Evolutionary conservation across 1,284 basidiomycete genomes (phyloP), one percentile per base, ranked within the genome.

Genomic region (Sporisorium scitamineum): DNA sequence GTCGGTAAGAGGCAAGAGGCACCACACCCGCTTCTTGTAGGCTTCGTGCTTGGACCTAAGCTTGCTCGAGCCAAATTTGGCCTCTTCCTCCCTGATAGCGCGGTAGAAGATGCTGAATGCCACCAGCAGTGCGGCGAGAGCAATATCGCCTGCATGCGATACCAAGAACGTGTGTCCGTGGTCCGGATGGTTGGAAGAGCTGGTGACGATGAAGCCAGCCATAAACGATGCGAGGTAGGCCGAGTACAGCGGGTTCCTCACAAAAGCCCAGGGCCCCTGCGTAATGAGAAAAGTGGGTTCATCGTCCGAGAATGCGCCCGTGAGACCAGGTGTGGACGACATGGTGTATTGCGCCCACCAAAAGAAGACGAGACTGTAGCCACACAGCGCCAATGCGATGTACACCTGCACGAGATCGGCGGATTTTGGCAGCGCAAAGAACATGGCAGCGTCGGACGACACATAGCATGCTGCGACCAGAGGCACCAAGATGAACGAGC

Each of bases 261-360:
- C 72, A 2, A 75, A 24, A 5, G 72, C 66, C 67, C 67, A 75
- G 0, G 72, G 67, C 2, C 72, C 72, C 1, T 41, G 55, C 0
- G 58, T 70, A 55, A 75, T 70, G 31, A 75, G 60, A 24, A 66
- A 66, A 11, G 57, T 58, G 22, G 72, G 72, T n/a, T 62, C 67
- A 32, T 75, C 72, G 11, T 48, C 16, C 39, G 61, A 65, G 54
- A 75, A 75, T 6, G 59, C 58, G 13, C 39, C 72, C 0, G 67
- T 61, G 42, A 75, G 67, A 29, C 58, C 60, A 0, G 63, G 39
- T 7, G 51, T 62, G 10, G 20, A 14, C 18, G 24, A 47, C 56
- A 70, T 69, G n/a, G 67, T 70, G 48, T 70, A 75, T 37, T 70
- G 72, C 11, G 72, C 62, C 72, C 72, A 75, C 61, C 61, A 66